phyloP scores from a whole-genome alignment of 306 rosid genomes.

The Citrullus mucosospermus region DNA sequence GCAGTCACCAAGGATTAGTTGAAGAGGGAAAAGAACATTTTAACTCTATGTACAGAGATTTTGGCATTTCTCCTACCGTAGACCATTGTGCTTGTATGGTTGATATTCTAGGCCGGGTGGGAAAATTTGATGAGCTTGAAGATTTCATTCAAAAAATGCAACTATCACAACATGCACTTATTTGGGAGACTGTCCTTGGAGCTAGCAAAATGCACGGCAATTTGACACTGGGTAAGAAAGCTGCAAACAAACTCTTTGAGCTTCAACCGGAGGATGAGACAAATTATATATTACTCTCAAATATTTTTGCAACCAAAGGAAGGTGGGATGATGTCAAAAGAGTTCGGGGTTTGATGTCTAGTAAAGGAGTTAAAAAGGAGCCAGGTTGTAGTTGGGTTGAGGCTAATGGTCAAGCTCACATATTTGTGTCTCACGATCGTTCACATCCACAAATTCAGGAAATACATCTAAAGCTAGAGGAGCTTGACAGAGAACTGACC shows the following conservation, averaged over 20 bases:
- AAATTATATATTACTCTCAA: conserved; percentile 25
- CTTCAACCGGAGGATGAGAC: conserved; percentile 26
- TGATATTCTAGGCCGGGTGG: conserved; percentile 31
- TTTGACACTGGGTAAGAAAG: conserved; percentile 23
- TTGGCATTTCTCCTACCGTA: conserved; percentile 19
- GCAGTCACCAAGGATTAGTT: conserved; percentile 25
- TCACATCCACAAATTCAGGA: conserved; percentile 22
- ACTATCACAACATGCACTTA: conserved; percentile 18
- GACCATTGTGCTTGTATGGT: conserved; percentile 34
- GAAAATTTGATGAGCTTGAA: conserved; percentile 27
- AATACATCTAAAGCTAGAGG: conserved; percentile 19
- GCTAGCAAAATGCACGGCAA: conserved; percentile 24
- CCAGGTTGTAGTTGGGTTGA: conserved; percentile 39
- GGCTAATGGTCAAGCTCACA: conserved; percentile 21
- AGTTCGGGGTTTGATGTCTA: conserved; percentile 23
- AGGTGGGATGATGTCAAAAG: conserved; percentile 25
- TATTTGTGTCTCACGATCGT: conserved; percentile 23
- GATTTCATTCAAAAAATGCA: conserved; percentile 18
- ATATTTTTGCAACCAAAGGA: conserved; percentile 24
- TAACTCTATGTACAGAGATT: conserved; percentile 13
- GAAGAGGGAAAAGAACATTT: conserved; percentile 21
- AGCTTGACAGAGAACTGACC: conserved; percentile 12
- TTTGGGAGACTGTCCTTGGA: conserved; percentile 37
- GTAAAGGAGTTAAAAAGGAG: conserved; percentile 25
- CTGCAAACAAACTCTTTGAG: conserved; percentile 24